Conservation (phyloP, 306 rosid species). For the Lagenaria siceraria region DNA sequence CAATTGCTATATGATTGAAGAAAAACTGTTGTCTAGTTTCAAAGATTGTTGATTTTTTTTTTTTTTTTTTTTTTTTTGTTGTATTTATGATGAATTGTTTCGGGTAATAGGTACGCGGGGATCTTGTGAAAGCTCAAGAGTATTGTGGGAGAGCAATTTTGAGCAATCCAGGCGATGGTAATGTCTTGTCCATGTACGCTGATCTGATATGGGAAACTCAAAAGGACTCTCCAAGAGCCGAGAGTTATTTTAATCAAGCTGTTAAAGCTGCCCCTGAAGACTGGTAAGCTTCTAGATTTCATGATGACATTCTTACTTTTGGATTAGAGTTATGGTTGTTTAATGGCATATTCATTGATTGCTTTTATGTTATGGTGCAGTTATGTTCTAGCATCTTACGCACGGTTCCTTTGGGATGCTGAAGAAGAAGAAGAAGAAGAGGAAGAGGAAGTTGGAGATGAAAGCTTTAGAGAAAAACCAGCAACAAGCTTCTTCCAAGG, state of each 20-base stretch:
- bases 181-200: slow-evolving; percentile 52
- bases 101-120: slow-evolving; percentile 42
- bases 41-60: no score
- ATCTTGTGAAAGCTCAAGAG: slow-evolving; percentile 68
- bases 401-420: slow-evolving; percentile 83
- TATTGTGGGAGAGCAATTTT: slow-evolving; percentile 80
- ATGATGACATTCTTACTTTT: neutral
- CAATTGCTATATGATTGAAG: neutral
- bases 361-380: slow-evolving; percentile 32
- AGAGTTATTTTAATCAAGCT: slow-evolving; percentile 63
- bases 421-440: slow-evolving; percentile 37
- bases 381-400: slow-evolving; percentile 73
- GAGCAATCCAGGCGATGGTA: slow-evolving; percentile 60
- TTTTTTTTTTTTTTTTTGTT: no score
- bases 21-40: neutral
- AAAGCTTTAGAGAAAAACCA: slow-evolving; percentile 7
- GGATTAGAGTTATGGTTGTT: neutral
- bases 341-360: neutral
- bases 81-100: neutral
- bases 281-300: slow-evolving; percentile 27
- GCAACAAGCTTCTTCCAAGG: slow-evolving; percentile 32
- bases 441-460: slow-evolving; percentile 23
- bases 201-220: slow-evolving; percentile 67
- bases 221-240: slow-evolving; percentile 72
- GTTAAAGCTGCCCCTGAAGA: slow-evolving; percentile 79